Evolutionary conservation across 2,329 filamentous ascomycete species (phyloP).

Genomic region (Endocalyx cinctus): DNA sequence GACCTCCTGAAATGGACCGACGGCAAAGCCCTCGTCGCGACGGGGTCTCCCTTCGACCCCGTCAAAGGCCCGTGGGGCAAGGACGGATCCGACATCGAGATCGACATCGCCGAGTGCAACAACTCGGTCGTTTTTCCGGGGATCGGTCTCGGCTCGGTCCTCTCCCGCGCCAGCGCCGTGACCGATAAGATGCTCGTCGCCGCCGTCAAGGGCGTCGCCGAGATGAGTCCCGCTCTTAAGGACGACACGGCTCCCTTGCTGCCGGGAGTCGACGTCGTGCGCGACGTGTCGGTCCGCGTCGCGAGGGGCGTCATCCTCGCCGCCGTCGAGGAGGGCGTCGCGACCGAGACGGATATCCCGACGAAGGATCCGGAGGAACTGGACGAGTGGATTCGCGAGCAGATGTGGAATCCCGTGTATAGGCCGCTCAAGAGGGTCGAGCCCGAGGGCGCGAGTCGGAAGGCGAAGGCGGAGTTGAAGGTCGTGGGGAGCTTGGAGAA

Average conservation of each 20-base stretch:
- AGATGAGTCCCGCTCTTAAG: slow-evolving; percentile 62
- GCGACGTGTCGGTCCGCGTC: slow-evolving; percentile 72
- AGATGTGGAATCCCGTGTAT: slow-evolving; percentile 77
- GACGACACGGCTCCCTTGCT: slow-evolving; percentile 63
- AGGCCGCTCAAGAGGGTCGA: slow-evolving; percentile 56
- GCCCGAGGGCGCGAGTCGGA: slow-evolving; percentile 45
- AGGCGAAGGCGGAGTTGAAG: slow-evolving; percentile 56
- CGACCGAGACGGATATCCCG: slow-evolving; percentile 63
- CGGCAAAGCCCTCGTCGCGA: slow-evolving; percentile 74
- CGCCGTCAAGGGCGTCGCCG: slow-evolving; percentile 68
- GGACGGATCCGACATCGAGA: slow-evolving; percentile 37
- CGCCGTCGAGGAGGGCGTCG: slow-evolving; percentile 65
- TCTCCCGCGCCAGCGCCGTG: slow-evolving; percentile 62
- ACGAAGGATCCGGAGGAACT: slow-evolving; percentile 45
- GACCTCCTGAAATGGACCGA: slow-evolving; percentile 76
- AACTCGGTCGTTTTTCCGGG: slow-evolving; percentile 83
- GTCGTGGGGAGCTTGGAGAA: slow-evolving; percentile 35
- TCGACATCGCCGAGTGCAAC: slow-evolving; percentile 73
- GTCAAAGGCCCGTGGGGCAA: slow-evolving; percentile 58
- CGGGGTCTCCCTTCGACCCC: slow-evolving; percentile 75
- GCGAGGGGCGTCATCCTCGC: slow-evolving; percentile 70
- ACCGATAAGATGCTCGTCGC: slow-evolving; percentile 79
- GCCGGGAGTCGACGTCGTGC: slow-evolving; percentile 70
- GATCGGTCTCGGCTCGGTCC: slow-evolving; percentile 74
- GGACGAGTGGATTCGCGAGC: slow-evolving; percentile 68